These are phyloP conservation scores for Candida adriatica DNA, from an alignment of 805 yeast species.

Conservation along the genomic window DNA sequence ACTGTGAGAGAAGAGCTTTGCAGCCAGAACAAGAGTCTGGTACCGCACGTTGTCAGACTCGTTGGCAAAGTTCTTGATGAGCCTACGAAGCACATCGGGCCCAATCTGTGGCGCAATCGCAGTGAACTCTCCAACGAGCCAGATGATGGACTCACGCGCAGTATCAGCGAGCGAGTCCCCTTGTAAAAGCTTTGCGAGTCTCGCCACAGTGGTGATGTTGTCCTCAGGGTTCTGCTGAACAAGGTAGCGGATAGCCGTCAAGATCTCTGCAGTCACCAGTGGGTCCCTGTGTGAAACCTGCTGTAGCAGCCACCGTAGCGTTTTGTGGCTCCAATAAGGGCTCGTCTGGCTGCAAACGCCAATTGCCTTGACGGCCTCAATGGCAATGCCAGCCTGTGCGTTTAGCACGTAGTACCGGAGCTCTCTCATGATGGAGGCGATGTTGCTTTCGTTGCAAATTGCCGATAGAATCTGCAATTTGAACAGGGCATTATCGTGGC, in stretches of 20 bases:
- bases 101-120: constrained; percentile 42
- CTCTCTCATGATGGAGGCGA: constrained; percentile 48
- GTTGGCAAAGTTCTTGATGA: constrained; percentile 44
- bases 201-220: constrained; percentile 48
- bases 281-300: constrained; percentile 32
- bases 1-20: constrained; percentile 60
- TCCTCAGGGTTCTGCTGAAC: constrained; percentile 55
- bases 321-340: constrained; percentile 41
- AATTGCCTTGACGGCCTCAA: constrained; percentile 53
- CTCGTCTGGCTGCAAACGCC: constrained; percentile 51
- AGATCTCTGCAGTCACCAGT: constrained; percentile 49
- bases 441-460: constrained; percentile 48
- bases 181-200: constrained; percentile 34
- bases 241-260: constrained; percentile 65
- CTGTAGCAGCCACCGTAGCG: constrained; percentile 58
- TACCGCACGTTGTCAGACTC: constrained; percentile 57
- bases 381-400: constrained; percentile 24
- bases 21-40: constrained; percentile 65
- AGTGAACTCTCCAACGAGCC: constrained; percentile 86
- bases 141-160: constrained; percentile 79
- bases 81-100: constrained; percentile 66
- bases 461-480: constrained; percentile 59
- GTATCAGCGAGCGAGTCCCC: constrained; percentile 25
- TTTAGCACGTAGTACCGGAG: constrained; percentile 48
- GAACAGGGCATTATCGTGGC: constrained; percentile 32